Conservation (phyloP, 108 stramenopile species). For the Skeletonema tropicum region DNA sequence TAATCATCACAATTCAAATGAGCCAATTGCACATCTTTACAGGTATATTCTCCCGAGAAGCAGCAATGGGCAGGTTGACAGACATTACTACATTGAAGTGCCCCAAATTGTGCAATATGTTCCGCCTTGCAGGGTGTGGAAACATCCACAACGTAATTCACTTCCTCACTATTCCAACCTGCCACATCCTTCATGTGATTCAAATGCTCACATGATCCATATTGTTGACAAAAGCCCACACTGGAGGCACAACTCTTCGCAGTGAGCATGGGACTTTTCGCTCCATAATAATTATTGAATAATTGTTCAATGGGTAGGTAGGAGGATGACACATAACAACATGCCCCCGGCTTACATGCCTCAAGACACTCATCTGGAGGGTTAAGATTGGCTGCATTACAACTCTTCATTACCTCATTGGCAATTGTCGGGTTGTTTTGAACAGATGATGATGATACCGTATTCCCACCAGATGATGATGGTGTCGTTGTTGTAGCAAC, state of each 20-base stretch:
- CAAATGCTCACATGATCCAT: conserved; percentile 42
- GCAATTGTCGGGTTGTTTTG: conserved; percentile 11
- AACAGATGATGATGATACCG: neutral
- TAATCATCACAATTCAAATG: conserved; percentile 35
- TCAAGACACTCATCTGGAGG: conserved; percentile 30
- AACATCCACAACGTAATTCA: conserved; percentile 22
- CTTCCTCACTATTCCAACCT: conserved; percentile 25
- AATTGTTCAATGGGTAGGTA: conserved; percentile 35
- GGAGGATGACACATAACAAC: conserved; percentile 27
- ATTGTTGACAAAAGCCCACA: conserved; percentile 43
- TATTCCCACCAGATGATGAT: neutral
- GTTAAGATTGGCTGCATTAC: conserved; percentile 35
- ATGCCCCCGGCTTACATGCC: conserved; percentile 29
- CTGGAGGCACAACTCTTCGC: conserved; percentile 19
- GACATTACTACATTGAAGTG: conserved; percentile 38
- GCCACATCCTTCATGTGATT: conserved; percentile 29
- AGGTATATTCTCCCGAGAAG: conserved; percentile 27
- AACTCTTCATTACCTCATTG: conserved; percentile 26
- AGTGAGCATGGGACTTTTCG: conserved; percentile 8
- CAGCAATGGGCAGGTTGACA: conserved; percentile 48
- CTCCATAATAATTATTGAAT: conserved; percentile 24
- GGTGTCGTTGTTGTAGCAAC: neutral
- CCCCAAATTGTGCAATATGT: conserved; percentile 43
- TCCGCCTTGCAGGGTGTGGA: conserved; percentile 25
- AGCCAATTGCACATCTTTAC: conserved; percentile 27